A percentile compares a stretch with the other conserved stretches of the same genome.
phyloP scores from a whole-genome alignment of 257 asterid species.

The Nicotiana knightiana region DNA sequence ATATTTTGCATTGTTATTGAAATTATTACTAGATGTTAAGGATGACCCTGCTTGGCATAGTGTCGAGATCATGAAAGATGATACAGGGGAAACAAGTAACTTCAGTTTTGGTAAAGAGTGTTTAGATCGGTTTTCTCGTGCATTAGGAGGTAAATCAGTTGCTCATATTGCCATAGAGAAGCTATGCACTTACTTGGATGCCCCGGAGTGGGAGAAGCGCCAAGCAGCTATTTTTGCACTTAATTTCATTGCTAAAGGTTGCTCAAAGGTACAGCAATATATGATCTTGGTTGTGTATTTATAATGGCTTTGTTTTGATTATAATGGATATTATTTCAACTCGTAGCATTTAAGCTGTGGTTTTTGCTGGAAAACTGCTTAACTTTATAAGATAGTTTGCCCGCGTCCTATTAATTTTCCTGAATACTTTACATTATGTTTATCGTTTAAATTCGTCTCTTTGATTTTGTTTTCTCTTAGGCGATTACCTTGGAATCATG shows the following conservation, averaged over 20 bases:
- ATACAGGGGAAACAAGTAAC: too few species aligned
- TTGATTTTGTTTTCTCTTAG: not conserved
- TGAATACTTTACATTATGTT: not conserved
- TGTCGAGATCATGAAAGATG: too few species aligned
- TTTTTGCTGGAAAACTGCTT: not conserved
- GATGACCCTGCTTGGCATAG: too few species aligned
- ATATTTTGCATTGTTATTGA: too few species aligned
- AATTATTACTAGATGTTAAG: too few species aligned
- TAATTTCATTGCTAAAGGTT: slow-evolving; percentile 89
- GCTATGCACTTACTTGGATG: slow-evolving; percentile 29
- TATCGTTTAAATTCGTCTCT: too few species aligned
- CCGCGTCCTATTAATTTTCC: not conserved
- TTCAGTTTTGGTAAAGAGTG: too few species aligned
- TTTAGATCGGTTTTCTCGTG: too few species aligned
- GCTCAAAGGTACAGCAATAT: slow-evolving; percentile 60
- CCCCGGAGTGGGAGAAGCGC: slow-evolving; percentile 90
- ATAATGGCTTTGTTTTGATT: not conserved
- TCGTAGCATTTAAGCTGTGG: not conserved
- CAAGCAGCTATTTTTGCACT: slow-evolving; percentile 89
- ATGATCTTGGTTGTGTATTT: not conserved
- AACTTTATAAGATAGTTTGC: not conserved
- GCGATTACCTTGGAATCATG: not conserved
- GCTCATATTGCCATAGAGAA: too few species aligned
- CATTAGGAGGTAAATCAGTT: too few species aligned
- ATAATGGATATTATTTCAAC: not conserved